These are phyloP conservation scores for Penicillium bovifimosum DNA, from an alignment of 495 filamentous ascomycete genomes.

Conservation along the genomic window DNA sequence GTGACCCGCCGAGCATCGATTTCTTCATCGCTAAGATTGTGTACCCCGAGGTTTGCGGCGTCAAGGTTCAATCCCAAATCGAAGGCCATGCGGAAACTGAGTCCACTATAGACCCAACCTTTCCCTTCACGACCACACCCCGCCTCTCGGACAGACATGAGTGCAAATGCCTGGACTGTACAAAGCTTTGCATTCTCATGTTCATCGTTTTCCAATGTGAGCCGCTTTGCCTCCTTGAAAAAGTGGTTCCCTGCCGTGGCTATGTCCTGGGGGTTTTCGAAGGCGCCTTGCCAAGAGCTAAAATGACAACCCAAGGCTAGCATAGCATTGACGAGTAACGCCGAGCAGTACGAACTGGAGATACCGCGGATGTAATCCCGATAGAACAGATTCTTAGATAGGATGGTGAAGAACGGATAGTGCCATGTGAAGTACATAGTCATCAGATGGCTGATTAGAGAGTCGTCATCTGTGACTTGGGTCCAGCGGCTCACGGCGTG, in stretches of 20 bases:
- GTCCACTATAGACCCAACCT: constrained; percentile 97
- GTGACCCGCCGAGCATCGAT: constrained; percentile 85
- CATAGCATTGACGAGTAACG: constrained; percentile 90
- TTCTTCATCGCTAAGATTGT: constrained; percentile 70
- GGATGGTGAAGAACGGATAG: constrained; percentile 91
- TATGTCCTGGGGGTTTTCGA: constrained; percentile 62
- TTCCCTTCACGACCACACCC: constrained; percentile 92
- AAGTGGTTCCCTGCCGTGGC: constrained; percentile 94
- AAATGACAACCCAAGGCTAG: constrained; percentile 96
- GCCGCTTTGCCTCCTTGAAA: constrained; percentile 87
- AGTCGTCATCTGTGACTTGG: constrained; percentile 70
- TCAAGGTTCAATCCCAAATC: constrained; percentile 93
- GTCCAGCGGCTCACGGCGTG: constrained; percentile 77
- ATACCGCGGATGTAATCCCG: constrained; percentile 72
- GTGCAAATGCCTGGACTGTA: constrained; percentile 88
- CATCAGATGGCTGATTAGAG: constrained; percentile 78
- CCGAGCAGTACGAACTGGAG: constrained; percentile 70
- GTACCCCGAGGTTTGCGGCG: constrained; percentile 54
- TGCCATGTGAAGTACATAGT: constrained; percentile 99
- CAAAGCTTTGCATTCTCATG: constrained; percentile 85
- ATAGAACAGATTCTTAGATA: constrained; percentile 86
- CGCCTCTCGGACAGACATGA: constrained; percentile 96
- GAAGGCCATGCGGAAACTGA: constrained; percentile 98
- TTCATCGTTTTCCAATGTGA: constrained; percentile 87
- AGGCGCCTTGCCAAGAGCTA: constrained; percentile 66